Evolutionary conservation across 176 grass and related monocot species (phyloP), one percentile per base, ranked within the genome.

Genomic region (Zea luxurians): DNA sequence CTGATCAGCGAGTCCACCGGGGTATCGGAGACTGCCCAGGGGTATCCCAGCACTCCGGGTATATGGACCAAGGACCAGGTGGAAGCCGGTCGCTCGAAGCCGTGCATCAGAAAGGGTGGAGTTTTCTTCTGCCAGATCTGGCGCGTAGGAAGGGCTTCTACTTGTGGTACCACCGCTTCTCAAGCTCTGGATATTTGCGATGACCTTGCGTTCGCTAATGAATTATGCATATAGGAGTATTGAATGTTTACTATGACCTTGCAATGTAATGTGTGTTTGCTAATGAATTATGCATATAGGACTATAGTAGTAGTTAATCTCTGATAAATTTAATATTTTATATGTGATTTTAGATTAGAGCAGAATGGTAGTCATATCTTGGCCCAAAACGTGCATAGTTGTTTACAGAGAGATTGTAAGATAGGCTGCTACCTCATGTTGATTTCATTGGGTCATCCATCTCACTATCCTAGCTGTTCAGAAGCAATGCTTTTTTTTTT

Each of bases 101-200:
- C 1, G 91, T 90, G 52, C 91, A 93, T 81, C 82, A n/a, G 36
- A 1, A 90, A 93, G 77, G 91, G 91, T 0, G 91, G 78, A 48
- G 49, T 93, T 58, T 90, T 93, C 85, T 93, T 93, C 83, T 90
- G 91, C 79, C 91, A 93, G 34, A 78, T 93, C 35, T 90, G 88
- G 85, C 91, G 90, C 59, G 55, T 35, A 0, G 91, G 91, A 48
- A 90, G 91, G 60, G 85, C 78, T 34, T 93, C 88, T 16, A 83
- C 41, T n/a, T 82, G 60, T 37, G 64, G 90, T 89, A 76, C 35
- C 37, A n/a, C 66, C 18, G 8, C 27, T 8, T 49, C 12, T 70
- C 7, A 3, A 16, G 43, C 10, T 65, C 2, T 58, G 2, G 49
- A 72, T 21, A 38, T 12, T 53, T 11, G 8, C 0, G 41, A 35